A percentile compares a stretch with the other conserved stretches of the same genome.
Conservation (phyloP, 2,329 filamentous ascomycete species). For the Stemphylium lycopersici region DNA sequence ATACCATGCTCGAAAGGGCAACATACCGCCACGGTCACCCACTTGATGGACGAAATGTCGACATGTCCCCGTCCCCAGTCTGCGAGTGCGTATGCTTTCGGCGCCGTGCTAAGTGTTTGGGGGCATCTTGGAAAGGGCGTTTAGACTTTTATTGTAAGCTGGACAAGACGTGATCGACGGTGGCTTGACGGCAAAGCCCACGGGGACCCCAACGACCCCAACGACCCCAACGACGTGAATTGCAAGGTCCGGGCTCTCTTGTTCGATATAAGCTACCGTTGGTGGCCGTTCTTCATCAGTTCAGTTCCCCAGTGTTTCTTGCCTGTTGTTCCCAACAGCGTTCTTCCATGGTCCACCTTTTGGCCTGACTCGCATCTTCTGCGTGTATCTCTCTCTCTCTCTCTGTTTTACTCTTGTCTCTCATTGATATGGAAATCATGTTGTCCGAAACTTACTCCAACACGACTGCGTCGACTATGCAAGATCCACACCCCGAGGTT, state of each 20-base stretch:
- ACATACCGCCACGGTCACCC: not conserved
- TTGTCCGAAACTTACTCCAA: constrained; percentile 4
- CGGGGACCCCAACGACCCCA: not conserved
- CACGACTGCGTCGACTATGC: not conserved
- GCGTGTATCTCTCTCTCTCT: not conserved
- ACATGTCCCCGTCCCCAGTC: not conserved
- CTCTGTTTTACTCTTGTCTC: not conserved
- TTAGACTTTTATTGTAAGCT: constrained; percentile 3
- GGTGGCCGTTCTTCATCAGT: not conserved
- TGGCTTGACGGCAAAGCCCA: constrained; percentile 2
- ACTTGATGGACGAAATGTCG: not conserved
- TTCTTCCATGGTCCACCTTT: constrained; percentile 1
- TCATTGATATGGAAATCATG: constrained; percentile 5
- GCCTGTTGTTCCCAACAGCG: not conserved
- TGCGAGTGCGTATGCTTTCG: not conserved
- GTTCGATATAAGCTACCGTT: constrained; percentile 1
- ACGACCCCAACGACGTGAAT: not conserved
- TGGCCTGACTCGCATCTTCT: constrained; percentile 1
- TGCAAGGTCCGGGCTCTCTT: not conserved
- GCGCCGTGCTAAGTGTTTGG: not conserved
- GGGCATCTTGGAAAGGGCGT: not conserved
- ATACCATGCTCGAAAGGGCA: not conserved
- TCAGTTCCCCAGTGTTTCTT: not conserved
- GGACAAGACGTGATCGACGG: not conserved
- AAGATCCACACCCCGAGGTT: constrained; percentile 19